Base-by-base conservation (phyloP, 2,329 filamentous ascomycete genomes). In the Simplicillium sp. region DNA sequence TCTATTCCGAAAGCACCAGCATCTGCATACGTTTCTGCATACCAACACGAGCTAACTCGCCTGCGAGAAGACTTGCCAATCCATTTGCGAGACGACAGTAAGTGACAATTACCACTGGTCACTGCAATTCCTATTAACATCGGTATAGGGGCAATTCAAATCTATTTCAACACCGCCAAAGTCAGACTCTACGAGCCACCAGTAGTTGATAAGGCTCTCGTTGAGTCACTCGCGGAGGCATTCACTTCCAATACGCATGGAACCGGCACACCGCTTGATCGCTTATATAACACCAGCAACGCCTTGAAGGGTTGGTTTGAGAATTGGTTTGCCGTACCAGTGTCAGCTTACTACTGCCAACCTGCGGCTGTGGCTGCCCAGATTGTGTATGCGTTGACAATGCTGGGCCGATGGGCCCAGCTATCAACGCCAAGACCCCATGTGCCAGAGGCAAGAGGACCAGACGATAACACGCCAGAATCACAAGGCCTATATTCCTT, bases 331-430 rank as follows among this genome's bases (percentile, higher is more conserved):
- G 50, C 59, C 0, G 53, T 77, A 0, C 65, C 73, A 0, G 54
- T 64, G 0, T 47, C 54, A 0, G 54, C 60, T 3, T 73, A 70
- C 41, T 65, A 67, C 42, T 58, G 62, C 25, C 56, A 73, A 17
- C 69, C 73, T 0, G 65, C 73, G 8, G 56, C 65, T 0, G 50
- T 64, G 0, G 67, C 61, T 29, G 54, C 64, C 1, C 67, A 75
- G 40, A 54, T 75, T 0, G 62, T 74, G 3, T 71, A 73, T 39
- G 66, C 63, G n/a, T 54, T 71, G 34, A 68, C 62, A 4, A 70
- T 73, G 61, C 58, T 75, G 1, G 64, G 67, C 2, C 62, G 71
- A 7, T 75, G 70, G 70, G 65, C 67, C 5, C 70, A 69, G 34
- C 57, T 73, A 0, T 57, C 67, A 0, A 62, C 61, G 0, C 63